A percentile compares a stretch with the other conserved stretches of the same genome.
phyloP scores from a whole-genome alignment of 75 land plant genomes.

The Azolla pinnata region DNA sequence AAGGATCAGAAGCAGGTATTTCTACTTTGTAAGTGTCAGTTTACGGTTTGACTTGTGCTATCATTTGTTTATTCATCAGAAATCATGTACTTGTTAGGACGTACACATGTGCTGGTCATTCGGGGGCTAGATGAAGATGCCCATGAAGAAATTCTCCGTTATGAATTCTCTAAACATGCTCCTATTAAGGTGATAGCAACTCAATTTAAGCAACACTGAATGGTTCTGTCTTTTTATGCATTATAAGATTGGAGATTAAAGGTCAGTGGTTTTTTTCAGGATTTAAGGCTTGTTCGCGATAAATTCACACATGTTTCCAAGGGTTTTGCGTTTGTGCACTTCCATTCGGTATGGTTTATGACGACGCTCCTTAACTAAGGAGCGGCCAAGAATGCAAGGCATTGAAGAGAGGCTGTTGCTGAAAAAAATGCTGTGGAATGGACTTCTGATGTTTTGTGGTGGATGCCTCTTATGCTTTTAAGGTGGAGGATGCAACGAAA shows the following conservation, averaged over 20 bases:
- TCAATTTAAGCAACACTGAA: too few species aligned
- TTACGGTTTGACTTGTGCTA: neutral
- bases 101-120: conserved; percentile 41
- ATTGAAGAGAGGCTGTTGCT: too few species aligned
- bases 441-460: neutral
- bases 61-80: neutral
- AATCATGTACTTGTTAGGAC: conserved; percentile 16
- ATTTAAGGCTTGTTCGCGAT: conserved; percentile 39
- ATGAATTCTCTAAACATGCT: conserved; percentile 49
- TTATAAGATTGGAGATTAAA: neutral
- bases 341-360: conserved; percentile 27
- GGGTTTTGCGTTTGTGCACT: conserved; percentile 45
- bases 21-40: neutral
- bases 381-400: too few species aligned
- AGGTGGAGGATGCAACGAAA: conserved; percentile 46
- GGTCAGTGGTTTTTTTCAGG: conserved; percentile 16
- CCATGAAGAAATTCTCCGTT: conserved; percentile 37
- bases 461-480: neutral
- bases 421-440: too few species aligned
- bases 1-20: conserved; percentile 35
- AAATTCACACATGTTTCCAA: conserved; percentile 40
- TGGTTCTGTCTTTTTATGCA: too few species aligned
- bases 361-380: too few species aligned
- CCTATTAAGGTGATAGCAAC: conserved; percentile 32
- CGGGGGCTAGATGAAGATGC: conserved; percentile 41